A percentile compares a stretch with the other conserved stretches of the same genome.
phyloP scores from a whole-genome alignment of 2,329 filamentous ascomycete species.

The Leptographium wingfieldii region DNA sequence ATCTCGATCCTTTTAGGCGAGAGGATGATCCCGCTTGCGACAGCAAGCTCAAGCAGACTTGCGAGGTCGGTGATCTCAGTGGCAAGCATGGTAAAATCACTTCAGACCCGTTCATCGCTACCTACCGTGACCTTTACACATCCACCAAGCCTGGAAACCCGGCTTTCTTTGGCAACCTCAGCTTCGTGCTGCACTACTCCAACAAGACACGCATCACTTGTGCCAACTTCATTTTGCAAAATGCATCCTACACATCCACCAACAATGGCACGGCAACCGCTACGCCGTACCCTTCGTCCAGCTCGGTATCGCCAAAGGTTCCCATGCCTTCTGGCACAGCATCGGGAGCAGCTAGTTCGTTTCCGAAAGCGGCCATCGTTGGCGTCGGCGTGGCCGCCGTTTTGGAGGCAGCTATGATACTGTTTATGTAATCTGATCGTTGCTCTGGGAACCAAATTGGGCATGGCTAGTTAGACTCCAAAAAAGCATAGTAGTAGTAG shows the following conservation, averaged over 20 bases:
- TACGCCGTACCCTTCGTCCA: not conserved
- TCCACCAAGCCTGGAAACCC: conserved; percentile 37
- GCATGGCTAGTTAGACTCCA: no score
- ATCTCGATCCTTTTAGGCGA: conserved; percentile 59
- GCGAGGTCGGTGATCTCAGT: conserved; percentile 64
- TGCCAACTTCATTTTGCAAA: conserved; percentile 40
- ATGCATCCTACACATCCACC: conserved; percentile 4
- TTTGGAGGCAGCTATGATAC: not conserved
- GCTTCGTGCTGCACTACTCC: conserved; percentile 49
- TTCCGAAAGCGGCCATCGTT: not conserved
- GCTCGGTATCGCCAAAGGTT: not conserved
- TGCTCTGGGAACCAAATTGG: not conserved
- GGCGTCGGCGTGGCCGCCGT: not conserved
- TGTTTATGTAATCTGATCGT: not conserved
- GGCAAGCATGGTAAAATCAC: conserved; percentile 59
- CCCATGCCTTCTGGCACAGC: not conserved
- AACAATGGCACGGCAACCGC: not conserved
- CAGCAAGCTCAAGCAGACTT: conserved; percentile 41
- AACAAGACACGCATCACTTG: conserved; percentile 54
- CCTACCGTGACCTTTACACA: conserved; percentile 45
- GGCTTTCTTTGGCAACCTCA: conserved; percentile 52
- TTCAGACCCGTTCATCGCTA: conserved; percentile 32
- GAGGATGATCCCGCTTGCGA: conserved; percentile 52
- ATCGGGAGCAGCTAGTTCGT: not conserved
- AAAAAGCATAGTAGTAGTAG: no score